phyloP scores from a whole-genome alignment of 169 alveolate genomes.

The Neospora caninum region DNA sequence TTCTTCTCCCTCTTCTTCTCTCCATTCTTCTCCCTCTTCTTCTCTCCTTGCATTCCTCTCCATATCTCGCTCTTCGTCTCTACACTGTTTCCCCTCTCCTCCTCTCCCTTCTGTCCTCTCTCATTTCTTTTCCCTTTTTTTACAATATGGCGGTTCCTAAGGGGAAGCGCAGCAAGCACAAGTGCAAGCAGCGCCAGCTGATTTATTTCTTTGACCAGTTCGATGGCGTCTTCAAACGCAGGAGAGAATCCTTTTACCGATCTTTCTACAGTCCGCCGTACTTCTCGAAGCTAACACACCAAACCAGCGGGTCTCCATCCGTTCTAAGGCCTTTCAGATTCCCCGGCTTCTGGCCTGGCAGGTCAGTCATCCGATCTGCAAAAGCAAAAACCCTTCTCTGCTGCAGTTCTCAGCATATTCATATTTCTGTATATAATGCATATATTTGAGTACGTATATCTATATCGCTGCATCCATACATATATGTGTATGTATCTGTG shows the following conservation, averaged over 20 bases:
- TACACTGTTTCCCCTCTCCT: background rate
- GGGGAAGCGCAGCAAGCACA: slow-evolving; percentile 34
- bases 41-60: background rate
- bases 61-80: background rate
- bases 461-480: background rate
- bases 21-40: background rate
- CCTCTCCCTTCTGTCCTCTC: background rate
- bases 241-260: slow-evolving; percentile 36
- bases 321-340: slow-evolving; percentile 16
- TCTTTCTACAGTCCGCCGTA: background rate
- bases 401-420: no score
- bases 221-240: slow-evolving; percentile 20
- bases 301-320: background rate
- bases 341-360: slow-evolving; percentile 62
- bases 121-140: background rate
- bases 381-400: no score
- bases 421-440: no score
- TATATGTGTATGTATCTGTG: background rate
- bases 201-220: slow-evolving; percentile 4
- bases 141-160: slow-evolving; percentile 44
- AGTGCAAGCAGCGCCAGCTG: slow-evolving; percentile 30
- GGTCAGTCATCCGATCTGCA: background rate
- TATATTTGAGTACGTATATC: no score
- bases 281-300: background rate
- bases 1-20: no score